phyloP scores from a whole-genome alignment of 2,329 filamentous ascomycete genomes.

The Xylaria sp. region DNA sequence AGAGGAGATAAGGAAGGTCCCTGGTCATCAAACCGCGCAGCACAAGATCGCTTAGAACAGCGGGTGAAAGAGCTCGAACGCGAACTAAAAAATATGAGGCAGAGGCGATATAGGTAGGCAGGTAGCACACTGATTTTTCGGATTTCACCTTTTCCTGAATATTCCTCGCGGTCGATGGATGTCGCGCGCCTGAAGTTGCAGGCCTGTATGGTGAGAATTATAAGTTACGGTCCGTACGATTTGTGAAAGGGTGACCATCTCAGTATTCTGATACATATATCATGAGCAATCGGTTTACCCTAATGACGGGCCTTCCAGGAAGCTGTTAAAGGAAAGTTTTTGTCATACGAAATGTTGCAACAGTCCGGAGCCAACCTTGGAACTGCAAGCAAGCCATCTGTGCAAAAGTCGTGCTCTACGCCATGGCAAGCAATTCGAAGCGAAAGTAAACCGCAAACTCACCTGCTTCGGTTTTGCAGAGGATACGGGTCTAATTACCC shows the following conservation, averaged over 20 bases:
- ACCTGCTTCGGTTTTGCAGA: no score
- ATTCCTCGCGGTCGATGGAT: background rate
- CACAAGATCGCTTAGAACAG: constrained; percentile 4
- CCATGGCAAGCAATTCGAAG: no score
- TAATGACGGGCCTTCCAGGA: no score
- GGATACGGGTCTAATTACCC: background rate
- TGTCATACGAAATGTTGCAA: background rate
- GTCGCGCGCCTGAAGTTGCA: background rate
- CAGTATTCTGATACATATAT: no score
- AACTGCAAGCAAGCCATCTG: no score
- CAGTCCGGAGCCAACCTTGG: no score
- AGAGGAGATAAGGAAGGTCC: background rate
- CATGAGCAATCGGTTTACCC: no score
- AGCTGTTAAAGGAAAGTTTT: background rate
- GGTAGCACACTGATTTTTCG: background rate
- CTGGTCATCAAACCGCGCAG: background rate
- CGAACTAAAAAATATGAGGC: background rate
- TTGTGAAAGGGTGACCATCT: no score
- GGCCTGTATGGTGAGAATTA: no score
- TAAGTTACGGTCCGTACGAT: no score
- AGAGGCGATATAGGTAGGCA: background rate
- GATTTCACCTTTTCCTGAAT: background rate
- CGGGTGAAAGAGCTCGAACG: constrained; percentile 13
- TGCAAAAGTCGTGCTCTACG: no score
- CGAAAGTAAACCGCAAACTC: no score